These are phyloP conservation scores for Phialocephala subalpina DNA, from an alignment of 2,329 filamentous ascomycete genomes.

Conservation along the genomic window DNA sequence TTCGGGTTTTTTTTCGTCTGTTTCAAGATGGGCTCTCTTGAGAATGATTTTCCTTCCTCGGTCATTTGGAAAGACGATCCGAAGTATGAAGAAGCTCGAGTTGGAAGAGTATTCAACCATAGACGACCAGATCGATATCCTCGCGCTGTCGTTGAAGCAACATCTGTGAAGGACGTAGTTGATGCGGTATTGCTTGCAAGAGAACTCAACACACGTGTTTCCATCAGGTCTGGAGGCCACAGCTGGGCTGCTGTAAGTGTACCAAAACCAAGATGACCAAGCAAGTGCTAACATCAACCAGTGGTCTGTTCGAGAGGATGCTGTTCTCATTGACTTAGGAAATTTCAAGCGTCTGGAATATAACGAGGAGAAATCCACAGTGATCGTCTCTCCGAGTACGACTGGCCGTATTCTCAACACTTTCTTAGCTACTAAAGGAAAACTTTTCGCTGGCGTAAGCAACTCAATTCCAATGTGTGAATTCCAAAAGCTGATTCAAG, in stretches of 20 bases:
- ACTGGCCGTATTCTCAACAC: constrained; percentile 54
- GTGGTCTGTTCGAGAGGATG: constrained; percentile 57
- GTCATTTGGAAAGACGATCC: neutral
- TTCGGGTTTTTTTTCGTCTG: neutral
- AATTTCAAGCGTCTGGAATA: constrained; percentile 48
- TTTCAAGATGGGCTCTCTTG: neutral
- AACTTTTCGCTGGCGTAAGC: neutral
- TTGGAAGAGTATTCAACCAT: constrained; percentile 55
- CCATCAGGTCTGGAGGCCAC: constrained; percentile 58
- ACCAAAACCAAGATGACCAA: neutral
- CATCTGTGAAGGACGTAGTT: constrained; percentile 45
- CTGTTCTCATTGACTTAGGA: constrained; percentile 53
- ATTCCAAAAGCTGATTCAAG: constrained; percentile 52
- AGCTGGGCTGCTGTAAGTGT: constrained; percentile 50
- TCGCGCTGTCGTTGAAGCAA: constrained; percentile 51
- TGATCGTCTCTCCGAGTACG: constrained; percentile 54
- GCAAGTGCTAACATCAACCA: neutral
- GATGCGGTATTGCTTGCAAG: constrained; percentile 49
- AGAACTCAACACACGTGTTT: constrained; percentile 47
- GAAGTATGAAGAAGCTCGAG: constrained; percentile 47
- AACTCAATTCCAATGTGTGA: constrained; percentile 20
- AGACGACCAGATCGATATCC: constrained; percentile 51
- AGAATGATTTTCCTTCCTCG: neutral
- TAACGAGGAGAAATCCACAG: constrained; percentile 48
- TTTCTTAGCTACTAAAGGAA: constrained; percentile 47